Evolutionary conservation across 495 filamentous ascomycete genomes (phyloP), one percentile per base, ranked within the genome.

Genomic region (Talaromyces stipitatus): DNA sequence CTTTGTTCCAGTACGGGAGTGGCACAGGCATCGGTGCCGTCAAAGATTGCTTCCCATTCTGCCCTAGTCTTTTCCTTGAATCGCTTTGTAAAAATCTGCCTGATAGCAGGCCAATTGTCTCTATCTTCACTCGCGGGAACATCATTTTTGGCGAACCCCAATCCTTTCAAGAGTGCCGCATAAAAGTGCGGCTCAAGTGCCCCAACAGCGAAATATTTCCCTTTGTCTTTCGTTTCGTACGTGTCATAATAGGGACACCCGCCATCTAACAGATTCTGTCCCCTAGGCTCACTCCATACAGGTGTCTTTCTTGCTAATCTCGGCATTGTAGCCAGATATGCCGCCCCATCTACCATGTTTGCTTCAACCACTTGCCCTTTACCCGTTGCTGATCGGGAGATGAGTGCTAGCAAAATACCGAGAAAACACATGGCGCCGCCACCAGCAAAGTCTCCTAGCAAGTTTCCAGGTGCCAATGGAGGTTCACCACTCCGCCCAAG

Each of bases 301-400:
- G 80, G 74, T 0, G 61, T 83, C 55, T 86, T 82, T 27, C 72
- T 69, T 43, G 70, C 70, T 26, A 94, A 77, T 54, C 92, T 73
- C 30, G 86, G 83, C 69, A 92, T 91, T 0, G 84, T 85, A 1
- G 85, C 85, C 11, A 97, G 68, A 64, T 90, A 91, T 8, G 82
- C 81, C 20, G 81, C 81, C 1, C 92, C 92, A 70, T 97, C 92
- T 5, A 96, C 92, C 92, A 97, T 97, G 70, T 95, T 96, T 3
- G 87, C 89, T 70, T 96, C 91, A 0, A 97, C 91, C 2, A 96
- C 82, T 71, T 96, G 91, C 0, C 91, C 92, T 12, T 75, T 74
- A 0, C 91, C 91, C 0, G 72, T 85, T 29, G 60, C 60, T 2
- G 63, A 51, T 28, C 78, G 70, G 1, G 68, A 64, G 6, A 78